These are phyloP conservation scores for Ceratocystis colombiana DNA, from an alignment of 2,329 filamentous ascomycete genomes.

Conservation along the genomic window DNA sequence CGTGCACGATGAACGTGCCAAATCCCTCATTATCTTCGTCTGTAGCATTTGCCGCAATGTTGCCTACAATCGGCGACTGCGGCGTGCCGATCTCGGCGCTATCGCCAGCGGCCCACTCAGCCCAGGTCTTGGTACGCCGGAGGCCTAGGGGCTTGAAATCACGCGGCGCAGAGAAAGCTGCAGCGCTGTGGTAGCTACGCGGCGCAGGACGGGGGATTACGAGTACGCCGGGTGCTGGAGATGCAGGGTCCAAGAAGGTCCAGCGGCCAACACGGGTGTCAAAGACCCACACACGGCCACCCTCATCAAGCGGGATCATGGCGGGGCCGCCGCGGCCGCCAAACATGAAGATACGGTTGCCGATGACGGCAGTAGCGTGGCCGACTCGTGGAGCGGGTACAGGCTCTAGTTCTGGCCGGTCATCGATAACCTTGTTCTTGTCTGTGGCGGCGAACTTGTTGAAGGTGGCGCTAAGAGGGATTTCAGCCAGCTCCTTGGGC, in stretches of 20 bases:
- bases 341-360: conserved; percentile 66
- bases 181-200: conserved; percentile 60
- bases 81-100: conserved; percentile 46
- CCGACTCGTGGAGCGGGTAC: conserved; percentile 62
- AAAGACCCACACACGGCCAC: conserved; percentile 66
- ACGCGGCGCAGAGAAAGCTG: conserved; percentile 47
- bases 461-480: conserved; percentile 34
- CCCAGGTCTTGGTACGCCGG: conserved; percentile 40
- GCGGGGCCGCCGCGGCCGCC: conserved; percentile 63
- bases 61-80: conserved; percentile 50
- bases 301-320: conserved; percentile 62
- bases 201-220: conserved; percentile 45
- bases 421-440: conserved; percentile 35
- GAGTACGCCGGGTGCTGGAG: conserved; percentile 36
- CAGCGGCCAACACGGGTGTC: conserved; percentile 55
- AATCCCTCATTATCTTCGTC: conserved; percentile 53
- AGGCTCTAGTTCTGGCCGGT: conserved; percentile 32
- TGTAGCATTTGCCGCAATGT: conserved; percentile 47
- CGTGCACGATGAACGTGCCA: conserved; percentile 65
- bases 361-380: conserved; percentile 58
- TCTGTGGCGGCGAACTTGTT: conserved; percentile 27
- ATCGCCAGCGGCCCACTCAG: conserved; percentile 47
- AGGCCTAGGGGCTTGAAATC: conserved; percentile 37
- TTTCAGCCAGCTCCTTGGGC: conserved; percentile 35
- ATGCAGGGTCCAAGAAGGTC: conserved; percentile 52